Percentiles rank a stretch among this genome's conserved stretches.
phyloP scores from a whole-genome alignment of 2,329 filamentous ascomycete species.

The Claviceps cyperi region DNA sequence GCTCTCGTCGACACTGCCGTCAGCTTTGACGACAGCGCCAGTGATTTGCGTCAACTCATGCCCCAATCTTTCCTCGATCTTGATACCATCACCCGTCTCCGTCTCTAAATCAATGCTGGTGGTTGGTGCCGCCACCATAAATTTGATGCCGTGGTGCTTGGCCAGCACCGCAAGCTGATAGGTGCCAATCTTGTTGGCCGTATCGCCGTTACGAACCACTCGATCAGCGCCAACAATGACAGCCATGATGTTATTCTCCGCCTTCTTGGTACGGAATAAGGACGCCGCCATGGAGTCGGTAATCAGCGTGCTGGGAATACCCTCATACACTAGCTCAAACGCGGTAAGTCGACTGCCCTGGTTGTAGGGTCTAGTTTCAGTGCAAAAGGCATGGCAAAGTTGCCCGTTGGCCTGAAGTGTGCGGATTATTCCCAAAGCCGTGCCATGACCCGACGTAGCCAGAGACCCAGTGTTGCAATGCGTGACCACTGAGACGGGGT shows the following conservation, averaged over 20 bases:
- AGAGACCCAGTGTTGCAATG: slow-evolving; percentile 98
- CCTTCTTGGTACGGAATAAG: slow-evolving; percentile 52
- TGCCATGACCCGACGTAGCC: slow-evolving; percentile 94
- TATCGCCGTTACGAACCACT: slow-evolving; percentile 92
- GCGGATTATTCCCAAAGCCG: slow-evolving; percentile 84
- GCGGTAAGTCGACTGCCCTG: slow-evolving; percentile 90
- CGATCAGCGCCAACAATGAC: slow-evolving; percentile 92
- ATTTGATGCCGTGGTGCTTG: slow-evolving; percentile 76
- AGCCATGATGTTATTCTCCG: slow-evolving; percentile 56
- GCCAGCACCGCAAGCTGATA: slow-evolving; percentile 88
- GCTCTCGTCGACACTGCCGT: slow-evolving; percentile 47
- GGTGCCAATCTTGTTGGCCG: slow-evolving; percentile 96
- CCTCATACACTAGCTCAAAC: slow-evolving; percentile 90
- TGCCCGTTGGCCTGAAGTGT: slow-evolving; percentile 52
- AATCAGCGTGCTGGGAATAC: slow-evolving; percentile 79
- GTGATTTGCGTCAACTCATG: slow-evolving; percentile 76
- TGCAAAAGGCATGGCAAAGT: slow-evolving; percentile 81
- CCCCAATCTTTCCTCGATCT: slow-evolving; percentile 74
- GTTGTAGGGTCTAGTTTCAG: slow-evolving; percentile 94
- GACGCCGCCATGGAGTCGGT: slow-evolving; percentile 95
- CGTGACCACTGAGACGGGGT: slow-evolving; percentile 65
- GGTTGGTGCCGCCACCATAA: slow-evolving; percentile 85
- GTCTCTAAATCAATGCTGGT: slow-evolving; percentile 87
- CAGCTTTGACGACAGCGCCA: slow-evolving; percentile 53
- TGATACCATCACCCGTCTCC: slow-evolving; percentile 60